Evolutionary conservation across 495 filamentous ascomycete species (phyloP), one percentile per base, ranked within the genome.

Genomic region (Echria macrotheca): DNA sequence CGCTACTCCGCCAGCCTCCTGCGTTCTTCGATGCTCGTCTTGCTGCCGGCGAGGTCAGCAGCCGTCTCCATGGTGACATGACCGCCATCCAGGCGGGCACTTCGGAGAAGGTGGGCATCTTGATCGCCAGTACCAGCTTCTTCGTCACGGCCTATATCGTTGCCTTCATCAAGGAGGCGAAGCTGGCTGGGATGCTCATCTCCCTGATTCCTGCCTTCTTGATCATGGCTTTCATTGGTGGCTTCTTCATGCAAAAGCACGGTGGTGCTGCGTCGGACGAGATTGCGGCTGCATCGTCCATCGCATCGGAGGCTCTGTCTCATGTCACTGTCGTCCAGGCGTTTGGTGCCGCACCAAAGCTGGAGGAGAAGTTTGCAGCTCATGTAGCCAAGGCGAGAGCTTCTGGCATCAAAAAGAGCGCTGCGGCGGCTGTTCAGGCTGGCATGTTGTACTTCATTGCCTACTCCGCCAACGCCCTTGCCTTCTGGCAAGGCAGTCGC

Each of bases 401-500:
- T 53, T 87, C 77, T 67, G 89, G 90, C 4, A 75, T 77, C 63
- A 89, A 83, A 64, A 75, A 79, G 52, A 84, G 89, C 56, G 63
- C 76, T 19, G 69, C 76, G 2, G 61, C 89, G n/a, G 84, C 78
- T 8, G 51, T 82, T 7, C 88, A 95, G 85, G 71, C 95, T 31
- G 86, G 81, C 38, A 69, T 73, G 29, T 83, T 94, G 75, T 85
- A 94, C 67, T 73, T 77, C 51, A 71, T 91, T 44, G 79, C 96
- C 49, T 95, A 89, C 61, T 64, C 87, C 22, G 91, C 89, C 63
- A 96, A 95, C 54, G 87, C 83, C 31, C 77, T 97, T 19, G 84
- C 89, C 21, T 97, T 95, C 68, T 97, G 91, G 91, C 84, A 90
- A 70, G 91, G 91, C 11, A 89, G 84, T 47, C 72, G 78, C 43